Conservation (phyloP, 139 green algal genomes). For the Chlamydomonas sphaeroides region DNA sequence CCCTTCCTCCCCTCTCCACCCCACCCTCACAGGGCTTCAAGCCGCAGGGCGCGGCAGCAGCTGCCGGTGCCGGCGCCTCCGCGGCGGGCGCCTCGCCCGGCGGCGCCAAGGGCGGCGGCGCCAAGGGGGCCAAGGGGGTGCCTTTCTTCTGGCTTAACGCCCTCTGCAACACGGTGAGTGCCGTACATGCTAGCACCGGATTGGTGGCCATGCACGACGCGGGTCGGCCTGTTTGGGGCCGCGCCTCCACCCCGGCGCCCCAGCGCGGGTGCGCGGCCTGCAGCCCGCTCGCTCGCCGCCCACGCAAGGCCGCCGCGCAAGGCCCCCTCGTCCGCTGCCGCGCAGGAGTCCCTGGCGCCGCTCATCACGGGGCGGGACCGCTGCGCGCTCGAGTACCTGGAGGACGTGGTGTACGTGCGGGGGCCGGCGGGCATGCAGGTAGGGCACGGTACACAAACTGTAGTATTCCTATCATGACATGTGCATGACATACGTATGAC, state of each 20-base stretch:
- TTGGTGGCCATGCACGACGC: too few species aligned
- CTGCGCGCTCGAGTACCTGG: slow-evolving; percentile 34
- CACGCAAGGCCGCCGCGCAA: too few species aligned
- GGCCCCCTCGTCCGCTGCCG: too few species aligned
- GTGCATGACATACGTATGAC: too few species aligned
- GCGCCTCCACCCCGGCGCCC: too few species aligned
- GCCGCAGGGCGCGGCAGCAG: slow-evolving; percentile 1
- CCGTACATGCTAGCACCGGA: too few species aligned
- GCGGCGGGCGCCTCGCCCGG: background rate
- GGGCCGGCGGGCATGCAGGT: slow-evolving; percentile 38
- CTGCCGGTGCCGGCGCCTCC: background rate
- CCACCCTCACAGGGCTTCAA: slow-evolving; percentile 8
- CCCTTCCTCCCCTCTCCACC: too few species aligned
- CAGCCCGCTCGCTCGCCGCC: too few species aligned
- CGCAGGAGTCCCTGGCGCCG: slow-evolving; percentile 6
- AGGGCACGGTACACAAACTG: too few species aligned
- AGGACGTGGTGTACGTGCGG: slow-evolving; percentile 40
- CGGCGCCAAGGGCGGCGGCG: background rate
- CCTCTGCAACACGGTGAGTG: slow-evolving; percentile 29
- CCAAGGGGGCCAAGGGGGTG: slow-evolving; percentile 5
- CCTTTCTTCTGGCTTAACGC: slow-evolving; percentile 59
- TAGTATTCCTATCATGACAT: too few species aligned
- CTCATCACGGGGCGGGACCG: slow-evolving; percentile 35
- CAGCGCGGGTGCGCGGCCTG: too few species aligned
- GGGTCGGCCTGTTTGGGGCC: too few species aligned